Evolutionary conservation across 2,329 filamentous ascomycete species (phyloP).

Genomic region (Fusarium sp.): DNA sequence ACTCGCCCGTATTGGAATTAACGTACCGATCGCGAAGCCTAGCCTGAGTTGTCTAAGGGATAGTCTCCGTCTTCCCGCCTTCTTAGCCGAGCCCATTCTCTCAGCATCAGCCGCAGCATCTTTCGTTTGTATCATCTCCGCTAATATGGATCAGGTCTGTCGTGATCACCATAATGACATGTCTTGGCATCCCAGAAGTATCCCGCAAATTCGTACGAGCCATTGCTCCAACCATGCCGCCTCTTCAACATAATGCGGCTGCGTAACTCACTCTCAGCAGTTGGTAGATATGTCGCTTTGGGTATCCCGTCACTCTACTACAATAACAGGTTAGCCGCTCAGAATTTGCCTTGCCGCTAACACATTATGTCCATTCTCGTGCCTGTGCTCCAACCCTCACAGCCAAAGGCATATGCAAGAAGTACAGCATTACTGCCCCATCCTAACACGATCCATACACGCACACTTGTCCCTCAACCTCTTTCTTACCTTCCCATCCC

Average conservation of each 20-base stretch:
- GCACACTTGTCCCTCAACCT: constrained; percentile 34
- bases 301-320: constrained; percentile 27
- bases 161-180: constrained; percentile 27
- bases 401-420: constrained; percentile 36
- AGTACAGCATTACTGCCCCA: constrained; percentile 40
- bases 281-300: constrained; percentile 24
- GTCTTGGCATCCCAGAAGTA: constrained; percentile 7
- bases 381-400: constrained; percentile 16
- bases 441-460: constrained; percentile 2
- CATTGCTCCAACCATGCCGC: constrained; percentile 23
- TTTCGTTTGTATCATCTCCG: constrained; percentile 13
- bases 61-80: no score
- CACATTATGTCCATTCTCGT: neutral
- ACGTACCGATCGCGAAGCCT: no score
- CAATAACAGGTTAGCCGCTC: constrained; percentile 25
- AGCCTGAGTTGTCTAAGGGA: no score
- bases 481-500: constrained; percentile 28
- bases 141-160: constrained; percentile 22
- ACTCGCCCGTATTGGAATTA: no score
- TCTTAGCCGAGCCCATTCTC: constrained; percentile 18
- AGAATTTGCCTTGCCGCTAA: constrained; percentile 4
- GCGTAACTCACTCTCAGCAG: constrained; percentile 23
- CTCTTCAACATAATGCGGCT: neutral
- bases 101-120: constrained; percentile 10
- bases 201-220: constrained; percentile 26